Evolutionary conservation across 2,329 filamentous ascomycete genomes (phyloP).

Genomic region (Amphichorda felina): DNA sequence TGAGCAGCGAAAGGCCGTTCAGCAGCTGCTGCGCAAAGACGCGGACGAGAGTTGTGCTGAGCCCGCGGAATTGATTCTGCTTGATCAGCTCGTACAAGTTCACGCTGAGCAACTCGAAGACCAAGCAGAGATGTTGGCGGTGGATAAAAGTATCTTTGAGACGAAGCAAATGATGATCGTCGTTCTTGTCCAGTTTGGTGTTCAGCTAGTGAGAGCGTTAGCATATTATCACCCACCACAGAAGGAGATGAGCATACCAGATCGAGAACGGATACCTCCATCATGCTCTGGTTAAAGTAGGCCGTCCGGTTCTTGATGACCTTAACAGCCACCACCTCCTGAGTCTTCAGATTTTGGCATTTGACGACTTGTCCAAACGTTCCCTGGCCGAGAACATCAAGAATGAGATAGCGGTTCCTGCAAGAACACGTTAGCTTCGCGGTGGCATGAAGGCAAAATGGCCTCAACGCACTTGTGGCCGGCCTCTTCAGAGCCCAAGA

Average conservation of each 20-base stretch:
- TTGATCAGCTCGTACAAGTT: conserved; percentile 99
- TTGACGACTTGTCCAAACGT: conserved; percentile 99
- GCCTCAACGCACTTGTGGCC: conserved; percentile 72
- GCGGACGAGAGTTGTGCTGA: conserved; percentile 92
- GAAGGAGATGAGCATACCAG: conserved; percentile 41
- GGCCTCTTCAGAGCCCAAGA: conserved; percentile 91
- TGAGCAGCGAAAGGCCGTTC: conserved; percentile 81
- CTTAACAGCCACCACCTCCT: conserved; percentile 97
- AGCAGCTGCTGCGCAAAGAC: conserved; percentile 96
- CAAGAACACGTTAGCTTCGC: conserved; percentile 5
- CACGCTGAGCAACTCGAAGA: conserved; percentile 92
- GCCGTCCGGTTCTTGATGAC: conserved; percentile 98
- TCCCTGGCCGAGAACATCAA: conserved; percentile 92
- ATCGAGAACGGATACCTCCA: conserved; percentile 97
- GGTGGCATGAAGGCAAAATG: background rate
- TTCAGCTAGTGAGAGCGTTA: conserved; percentile 50
- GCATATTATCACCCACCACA: conserved; percentile 7
- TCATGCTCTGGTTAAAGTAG: conserved; percentile 99
- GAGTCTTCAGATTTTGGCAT: conserved; percentile 95
- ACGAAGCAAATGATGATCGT: conserved; percentile 89
- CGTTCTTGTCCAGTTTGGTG: conserved; percentile 97
- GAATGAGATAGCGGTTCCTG: conserved; percentile 89
- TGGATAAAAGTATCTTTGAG: conserved; percentile 98
- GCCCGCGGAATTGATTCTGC: conserved; percentile 94
- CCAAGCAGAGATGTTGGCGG: conserved; percentile 87